phyloP scores from a whole-genome alignment of 441 rosid species.

The Gossypium trilobum region DNA sequence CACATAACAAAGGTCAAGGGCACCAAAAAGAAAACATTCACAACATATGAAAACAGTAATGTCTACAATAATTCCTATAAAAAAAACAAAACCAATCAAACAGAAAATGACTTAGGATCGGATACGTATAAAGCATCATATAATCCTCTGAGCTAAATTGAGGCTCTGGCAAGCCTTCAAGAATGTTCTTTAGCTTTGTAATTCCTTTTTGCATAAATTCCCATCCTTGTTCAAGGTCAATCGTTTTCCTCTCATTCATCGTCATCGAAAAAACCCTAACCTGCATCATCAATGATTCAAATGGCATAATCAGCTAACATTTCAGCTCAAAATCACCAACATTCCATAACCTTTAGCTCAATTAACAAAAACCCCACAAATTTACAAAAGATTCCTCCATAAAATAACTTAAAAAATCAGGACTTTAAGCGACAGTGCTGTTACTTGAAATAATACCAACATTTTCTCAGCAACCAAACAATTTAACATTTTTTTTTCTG shows the following conservation, averaged over 20 bases:
- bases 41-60: background rate
- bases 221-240: constrained; percentile 41
- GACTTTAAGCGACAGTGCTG: background rate
- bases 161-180: constrained; percentile 35
- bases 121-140: constrained; percentile 46
- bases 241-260: constrained; percentile 35
- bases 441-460: background rate
- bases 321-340: background rate
- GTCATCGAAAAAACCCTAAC: constrained; percentile 25
- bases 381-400: background rate
- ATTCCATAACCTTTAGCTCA: background rate
- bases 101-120: constrained; percentile 13
- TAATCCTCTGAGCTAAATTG: constrained; percentile 37
- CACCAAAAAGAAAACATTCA: background rate
- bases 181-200: constrained; percentile 37
- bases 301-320: background rate
- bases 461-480: background rate
- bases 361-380: constrained; percentile 6
- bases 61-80: background rate
- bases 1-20: constrained; percentile 5
- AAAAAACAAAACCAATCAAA: background rate
- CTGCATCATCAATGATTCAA: constrained; percentile 10
- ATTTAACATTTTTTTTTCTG: background rate
- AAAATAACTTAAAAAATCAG: background rate
- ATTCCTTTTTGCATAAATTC: constrained; percentile 42